Conservation (phyloP, 2,329 filamentous ascomycete genomes). For the Paecilomyces formosus region DNA sequence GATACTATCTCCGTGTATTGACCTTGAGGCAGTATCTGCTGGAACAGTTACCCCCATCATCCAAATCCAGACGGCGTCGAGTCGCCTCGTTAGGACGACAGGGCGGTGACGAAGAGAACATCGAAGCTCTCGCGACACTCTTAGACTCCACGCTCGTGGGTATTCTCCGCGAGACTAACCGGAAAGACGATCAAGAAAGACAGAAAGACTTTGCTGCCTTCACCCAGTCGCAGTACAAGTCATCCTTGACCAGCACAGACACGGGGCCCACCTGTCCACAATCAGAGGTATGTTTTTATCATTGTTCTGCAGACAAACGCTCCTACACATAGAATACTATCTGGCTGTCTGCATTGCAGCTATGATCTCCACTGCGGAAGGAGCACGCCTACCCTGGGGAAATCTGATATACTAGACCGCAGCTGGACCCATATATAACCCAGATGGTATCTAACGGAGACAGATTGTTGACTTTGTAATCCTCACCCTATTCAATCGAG, state of each 20-base stretch:
- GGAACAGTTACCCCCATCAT: slow-evolving; percentile 57
- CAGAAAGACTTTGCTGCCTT: slow-evolving; percentile 54
- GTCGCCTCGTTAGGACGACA: slow-evolving; percentile 28
- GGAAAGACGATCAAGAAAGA: slow-evolving; percentile 28
- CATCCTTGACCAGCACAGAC: slow-evolving; percentile 25
- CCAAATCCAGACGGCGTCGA: slow-evolving; percentile 46
- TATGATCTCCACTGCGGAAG: no score
- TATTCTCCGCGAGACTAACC: slow-evolving; percentile 27
- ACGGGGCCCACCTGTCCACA: slow-evolving; percentile 47
- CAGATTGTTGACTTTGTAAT: slow-evolving; percentile 72
- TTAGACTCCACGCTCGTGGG: slow-evolving; percentile 67
- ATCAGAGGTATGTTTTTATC: slow-evolving; percentile 49
- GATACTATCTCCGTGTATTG: slow-evolving; percentile 59
- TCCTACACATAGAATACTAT: neutral
- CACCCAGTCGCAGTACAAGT: slow-evolving; percentile 51
- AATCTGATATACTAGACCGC: neutral
- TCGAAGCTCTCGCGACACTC: slow-evolving; percentile 41
- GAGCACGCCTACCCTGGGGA: neutral
- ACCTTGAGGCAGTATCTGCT: slow-evolving; percentile 66
- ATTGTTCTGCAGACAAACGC: neutral
- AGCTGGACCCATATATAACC: neutral
- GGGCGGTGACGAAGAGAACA: neutral
- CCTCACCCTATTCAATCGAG: slow-evolving; percentile 64
- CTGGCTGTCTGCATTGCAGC: neutral
- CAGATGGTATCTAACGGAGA: neutral